phyloP scores from a whole-genome alignment of 208 protist species.

The Jaenimonas drosophilae region DNA sequence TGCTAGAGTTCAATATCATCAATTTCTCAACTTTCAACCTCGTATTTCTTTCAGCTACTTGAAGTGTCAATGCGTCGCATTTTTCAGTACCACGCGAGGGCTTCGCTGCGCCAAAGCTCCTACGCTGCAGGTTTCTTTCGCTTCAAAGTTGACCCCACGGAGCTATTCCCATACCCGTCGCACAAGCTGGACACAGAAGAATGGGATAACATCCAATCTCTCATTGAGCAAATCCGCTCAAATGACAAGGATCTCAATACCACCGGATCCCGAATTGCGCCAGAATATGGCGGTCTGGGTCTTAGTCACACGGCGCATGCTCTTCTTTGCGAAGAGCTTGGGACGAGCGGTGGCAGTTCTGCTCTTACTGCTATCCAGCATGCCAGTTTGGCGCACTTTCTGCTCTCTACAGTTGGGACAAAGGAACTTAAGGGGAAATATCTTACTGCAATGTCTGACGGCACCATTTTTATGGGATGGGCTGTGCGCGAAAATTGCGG shows the following conservation, averaged over 20 bases:
- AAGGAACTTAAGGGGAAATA: constrained; percentile 80
- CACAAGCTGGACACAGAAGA: constrained; percentile 67
- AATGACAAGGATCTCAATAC: constrained; percentile 46
- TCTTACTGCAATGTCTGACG: constrained; percentile 82
- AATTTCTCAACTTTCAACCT: not conserved
- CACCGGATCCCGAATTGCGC: constrained; percentile 54
- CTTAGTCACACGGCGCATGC: constrained; percentile 71
- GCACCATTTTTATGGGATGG: constrained; percentile 66
- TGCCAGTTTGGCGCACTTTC: constrained; percentile 45
- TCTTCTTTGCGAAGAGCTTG: constrained; percentile 70
- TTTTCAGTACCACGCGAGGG: constrained; percentile 6
- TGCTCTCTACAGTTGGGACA: constrained; percentile 53
- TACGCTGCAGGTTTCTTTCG: constrained; percentile 80
- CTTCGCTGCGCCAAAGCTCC: constrained; percentile 34
- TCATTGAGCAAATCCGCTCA: constrained; percentile 65
- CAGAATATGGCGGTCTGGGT: constrained; percentile 77
- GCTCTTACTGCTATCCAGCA: constrained; percentile 52
- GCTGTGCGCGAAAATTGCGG: constrained; percentile 53
- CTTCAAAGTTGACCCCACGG: constrained; percentile 50
- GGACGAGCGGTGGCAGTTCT: constrained; percentile 31
- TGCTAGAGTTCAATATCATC: too few relatives aligned
- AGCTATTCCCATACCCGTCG: constrained; percentile 75
- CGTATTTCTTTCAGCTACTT: not conserved
- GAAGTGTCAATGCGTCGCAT: constrained; percentile 28
- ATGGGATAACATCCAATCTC: constrained; percentile 59